Evolutionary conservation across 352 stramenopile species (phyloP).

Genomic region (Elongisporangium anandrum): DNA sequence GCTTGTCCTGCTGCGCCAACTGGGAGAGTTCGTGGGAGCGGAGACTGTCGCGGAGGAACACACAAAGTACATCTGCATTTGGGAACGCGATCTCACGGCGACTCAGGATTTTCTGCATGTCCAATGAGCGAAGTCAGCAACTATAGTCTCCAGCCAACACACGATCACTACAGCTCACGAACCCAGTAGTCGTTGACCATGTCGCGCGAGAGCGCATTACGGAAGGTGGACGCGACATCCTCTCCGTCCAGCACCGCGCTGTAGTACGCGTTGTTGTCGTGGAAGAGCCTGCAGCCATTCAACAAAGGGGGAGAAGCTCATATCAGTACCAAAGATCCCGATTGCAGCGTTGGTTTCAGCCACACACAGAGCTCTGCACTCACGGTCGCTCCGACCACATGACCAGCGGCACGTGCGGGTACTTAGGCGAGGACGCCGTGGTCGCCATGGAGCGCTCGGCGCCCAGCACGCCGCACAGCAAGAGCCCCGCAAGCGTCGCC

Average conservation of each 20-base stretch:
- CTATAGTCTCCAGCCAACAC: background rate
- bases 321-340: constrained; percentile 2
- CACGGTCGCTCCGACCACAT: constrained; percentile 67
- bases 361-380: constrained; percentile 12
- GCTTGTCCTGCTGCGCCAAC: constrained; percentile 15
- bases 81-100: constrained; percentile 7
- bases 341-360: constrained; percentile 2
- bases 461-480: constrained; percentile 19
- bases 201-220: constrained; percentile 19
- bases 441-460: constrained; percentile 10
- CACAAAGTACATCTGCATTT: constrained; percentile 43
- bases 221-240: constrained; percentile 27
- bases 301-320: background rate
- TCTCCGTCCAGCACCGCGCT: constrained; percentile 37
- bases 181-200: constrained; percentile 34
- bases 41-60: constrained; percentile 50
- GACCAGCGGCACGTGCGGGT: constrained; percentile 51
- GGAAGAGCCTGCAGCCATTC: constrained; percentile 32
- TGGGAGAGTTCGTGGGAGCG: constrained; percentile 35
- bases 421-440: constrained; percentile 13
- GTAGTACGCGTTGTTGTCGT: constrained; percentile 36
- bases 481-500: constrained; percentile 7
- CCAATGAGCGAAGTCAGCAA: background rate
- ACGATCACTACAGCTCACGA: constrained; percentile 1
- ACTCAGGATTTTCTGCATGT: constrained; percentile 33